These are phyloP conservation scores for Aureobasidium sp. DNA, from an alignment of 2,329 filamentous ascomycete genomes.

Conservation along the genomic window DNA sequence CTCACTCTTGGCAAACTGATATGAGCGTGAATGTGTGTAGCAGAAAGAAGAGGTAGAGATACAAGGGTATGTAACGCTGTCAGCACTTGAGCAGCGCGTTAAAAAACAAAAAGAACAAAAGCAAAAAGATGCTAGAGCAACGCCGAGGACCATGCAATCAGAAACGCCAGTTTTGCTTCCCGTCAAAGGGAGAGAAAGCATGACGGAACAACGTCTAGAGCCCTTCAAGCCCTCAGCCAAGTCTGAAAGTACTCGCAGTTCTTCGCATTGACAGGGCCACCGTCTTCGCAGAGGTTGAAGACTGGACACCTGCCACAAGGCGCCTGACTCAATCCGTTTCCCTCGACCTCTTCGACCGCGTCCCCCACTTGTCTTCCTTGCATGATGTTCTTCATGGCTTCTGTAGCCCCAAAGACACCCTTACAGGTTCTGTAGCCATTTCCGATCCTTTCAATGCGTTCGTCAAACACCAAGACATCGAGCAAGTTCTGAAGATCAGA, in stretches of 20 bases:
- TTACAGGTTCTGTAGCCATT: conserved; percentile 42
- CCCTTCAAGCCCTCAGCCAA: conserved; percentile 53
- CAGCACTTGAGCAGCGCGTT: conserved; percentile 14
- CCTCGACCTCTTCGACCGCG: conserved; percentile 36
- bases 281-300: conserved; percentile 84
- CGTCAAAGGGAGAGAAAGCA: not conserved
- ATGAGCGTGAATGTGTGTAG: not conserved
- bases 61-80: not conserved
- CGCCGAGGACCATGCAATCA: not conserved
- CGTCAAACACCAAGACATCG: conserved; percentile 83
- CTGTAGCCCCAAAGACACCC: conserved; percentile 23
- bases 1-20: not conserved
- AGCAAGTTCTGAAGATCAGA: conserved; percentile 77
- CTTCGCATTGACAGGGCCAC: conserved; percentile 78
- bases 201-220: not conserved
- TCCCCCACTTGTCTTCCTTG: conserved; percentile 19
- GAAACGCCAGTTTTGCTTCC: not conserved
- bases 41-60: not conserved
- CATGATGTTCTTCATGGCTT: conserved; percentile 14
- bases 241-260: conserved; percentile 87
- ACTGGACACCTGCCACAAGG: conserved; percentile 91
- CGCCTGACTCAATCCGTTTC: conserved; percentile 75
- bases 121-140: not conserved
- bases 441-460: conserved; percentile 60
- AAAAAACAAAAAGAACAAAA: not conserved